phyloP scores from a whole-genome alignment of 495 filamentous ascomycete genomes.

The Aspergillus mulundensis region DNA sequence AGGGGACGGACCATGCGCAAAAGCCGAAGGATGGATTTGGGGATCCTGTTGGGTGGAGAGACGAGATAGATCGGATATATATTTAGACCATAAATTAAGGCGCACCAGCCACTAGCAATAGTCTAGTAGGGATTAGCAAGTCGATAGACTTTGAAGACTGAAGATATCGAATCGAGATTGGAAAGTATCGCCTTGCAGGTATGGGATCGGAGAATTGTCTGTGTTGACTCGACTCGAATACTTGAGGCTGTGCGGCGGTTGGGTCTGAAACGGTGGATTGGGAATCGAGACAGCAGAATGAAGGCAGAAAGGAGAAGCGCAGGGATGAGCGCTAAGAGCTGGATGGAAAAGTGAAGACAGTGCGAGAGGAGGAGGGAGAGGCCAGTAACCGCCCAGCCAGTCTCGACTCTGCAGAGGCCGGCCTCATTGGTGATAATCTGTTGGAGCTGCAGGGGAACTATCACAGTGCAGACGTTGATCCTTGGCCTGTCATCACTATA shows the following conservation, averaged over 20 bases:
- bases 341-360: conserved; percentile 1
- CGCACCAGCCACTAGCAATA: conserved; percentile 14
- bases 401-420: conserved; percentile 1
- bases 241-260: conserved; percentile 1
- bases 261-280: conserved; percentile 8
- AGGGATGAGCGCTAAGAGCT: conserved; percentile 12
- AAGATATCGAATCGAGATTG: neutral
- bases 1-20: conserved; percentile 15
- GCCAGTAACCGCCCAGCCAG: neutral
- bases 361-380: neutral
- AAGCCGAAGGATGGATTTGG: conserved; percentile 1
- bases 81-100: conserved; percentile 22
- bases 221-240: neutral
- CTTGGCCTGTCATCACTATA: conserved; percentile 1
- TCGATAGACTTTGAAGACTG: neutral
- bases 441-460: conserved; percentile 15
- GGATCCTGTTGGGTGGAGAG: conserved; percentile 14
- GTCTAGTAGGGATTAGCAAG: conserved; percentile 1
- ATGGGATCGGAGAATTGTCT: conserved; percentile 2
- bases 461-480: conserved; percentile 19
- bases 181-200: neutral
- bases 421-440: conserved; percentile 4
- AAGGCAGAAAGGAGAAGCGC: conserved; percentile 16
- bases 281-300: conserved; percentile 5
- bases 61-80: conserved; percentile 26